Percentiles rank a stretch among this genome's conserved stretches.
These are phyloP conservation scores for Rhizodiscina lignyota DNA, from an alignment of 495 filamentous ascomycete species.

Conservation along the genomic window DNA sequence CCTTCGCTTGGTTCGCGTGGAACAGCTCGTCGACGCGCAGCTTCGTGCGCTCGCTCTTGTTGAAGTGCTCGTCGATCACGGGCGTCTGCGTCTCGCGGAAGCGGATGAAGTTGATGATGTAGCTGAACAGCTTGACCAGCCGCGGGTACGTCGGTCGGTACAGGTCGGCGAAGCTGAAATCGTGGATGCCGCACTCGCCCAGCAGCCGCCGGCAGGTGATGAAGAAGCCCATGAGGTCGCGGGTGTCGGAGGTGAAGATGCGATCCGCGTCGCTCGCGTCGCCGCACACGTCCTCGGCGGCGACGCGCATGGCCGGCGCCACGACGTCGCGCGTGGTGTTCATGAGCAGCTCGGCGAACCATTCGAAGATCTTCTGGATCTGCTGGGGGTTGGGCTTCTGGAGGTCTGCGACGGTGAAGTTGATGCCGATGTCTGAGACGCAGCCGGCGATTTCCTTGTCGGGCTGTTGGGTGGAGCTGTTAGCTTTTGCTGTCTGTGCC, in stretches of 20 bases:
- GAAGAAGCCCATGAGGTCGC: slow-evolving; percentile 89
- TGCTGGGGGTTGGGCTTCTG: slow-evolving; percentile 85
- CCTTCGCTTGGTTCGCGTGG: slow-evolving; percentile 71
- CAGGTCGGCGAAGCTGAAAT: slow-evolving; percentile 84
- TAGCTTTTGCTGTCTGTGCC: slow-evolving; percentile 2
- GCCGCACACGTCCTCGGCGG: slow-evolving; percentile 69
- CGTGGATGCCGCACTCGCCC: slow-evolving; percentile 73
- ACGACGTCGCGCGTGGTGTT: slow-evolving; percentile 80
- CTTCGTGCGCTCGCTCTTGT: slow-evolving; percentile 73
- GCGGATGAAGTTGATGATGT: slow-evolving; percentile 94
- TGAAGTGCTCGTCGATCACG: slow-evolving; percentile 81
- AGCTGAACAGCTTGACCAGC: slow-evolving; percentile 81
- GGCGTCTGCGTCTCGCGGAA: slow-evolving; percentile 81
- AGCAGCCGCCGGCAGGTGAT: slow-evolving; percentile 58
- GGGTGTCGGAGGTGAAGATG: slow-evolving; percentile 69
- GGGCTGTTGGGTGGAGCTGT: slow-evolving; percentile 23
- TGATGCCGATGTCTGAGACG: slow-evolving; percentile 88
- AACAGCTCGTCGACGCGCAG: slow-evolving; percentile 73
- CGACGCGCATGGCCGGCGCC: slow-evolving; percentile 85
- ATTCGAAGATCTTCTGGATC: slow-evolving; percentile 93
- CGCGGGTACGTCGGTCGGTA: slow-evolving; percentile 77
- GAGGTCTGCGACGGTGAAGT: slow-evolving; percentile 74
- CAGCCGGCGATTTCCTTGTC: slow-evolving; percentile 90
- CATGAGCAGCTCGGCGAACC: slow-evolving; percentile 87
- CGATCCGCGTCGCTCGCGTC: slow-evolving; percentile 55